Percentiles rank a stretch among this genome's conserved stretches.
phyloP scores from a whole-genome alignment of 164 flowering plant genomes.

The Berberis thunbergii region DNA sequence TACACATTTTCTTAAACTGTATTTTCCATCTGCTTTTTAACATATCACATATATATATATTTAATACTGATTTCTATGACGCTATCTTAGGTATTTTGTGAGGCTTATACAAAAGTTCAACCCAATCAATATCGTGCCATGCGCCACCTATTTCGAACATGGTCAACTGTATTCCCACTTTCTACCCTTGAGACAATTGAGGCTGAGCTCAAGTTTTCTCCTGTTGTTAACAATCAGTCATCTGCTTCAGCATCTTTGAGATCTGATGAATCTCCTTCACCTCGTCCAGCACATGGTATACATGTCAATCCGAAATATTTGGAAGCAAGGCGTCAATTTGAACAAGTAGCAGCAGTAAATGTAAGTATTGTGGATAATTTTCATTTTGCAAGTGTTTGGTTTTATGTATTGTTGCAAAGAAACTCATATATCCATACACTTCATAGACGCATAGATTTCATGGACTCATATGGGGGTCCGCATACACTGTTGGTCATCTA shows the following conservation, averaged over 20 bases:
- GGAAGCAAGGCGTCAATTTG: slow-evolving; percentile 58
- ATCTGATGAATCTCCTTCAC: slow-evolving; percentile 56
- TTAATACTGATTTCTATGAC: neutral
- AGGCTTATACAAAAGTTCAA: slow-evolving; percentile 73
- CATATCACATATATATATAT: neutral
- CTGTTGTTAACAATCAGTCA: slow-evolving; percentile 33
- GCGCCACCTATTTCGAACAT: slow-evolving; percentile 93
- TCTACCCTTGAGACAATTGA: slow-evolving; percentile 58
- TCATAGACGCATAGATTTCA: too few species aligned
- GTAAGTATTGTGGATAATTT: slow-evolving; percentile 20
- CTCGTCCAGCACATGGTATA: slow-evolving; percentile 82
- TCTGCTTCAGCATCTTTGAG: slow-evolving; percentile 30
- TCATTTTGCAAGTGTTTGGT: neutral
- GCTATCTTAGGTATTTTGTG: slow-evolving; percentile 69
- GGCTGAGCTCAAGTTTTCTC: slow-evolving; percentile 46
- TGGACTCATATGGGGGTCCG: too few species aligned
- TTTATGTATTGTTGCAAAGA: too few species aligned
- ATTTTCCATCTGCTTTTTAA: neutral
- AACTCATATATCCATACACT: too few species aligned
- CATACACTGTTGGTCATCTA: too few species aligned
- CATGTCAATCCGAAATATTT: slow-evolving; percentile 94
- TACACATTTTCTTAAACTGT: neutral
- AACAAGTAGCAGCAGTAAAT: slow-evolving; percentile 37
- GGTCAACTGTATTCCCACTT: slow-evolving; percentile 79
- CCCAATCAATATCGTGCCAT: slow-evolving; percentile 50